Conservation (phyloP, 1,284 basidiomycete species). For the Sanguinoderma infundibulare region DNA sequence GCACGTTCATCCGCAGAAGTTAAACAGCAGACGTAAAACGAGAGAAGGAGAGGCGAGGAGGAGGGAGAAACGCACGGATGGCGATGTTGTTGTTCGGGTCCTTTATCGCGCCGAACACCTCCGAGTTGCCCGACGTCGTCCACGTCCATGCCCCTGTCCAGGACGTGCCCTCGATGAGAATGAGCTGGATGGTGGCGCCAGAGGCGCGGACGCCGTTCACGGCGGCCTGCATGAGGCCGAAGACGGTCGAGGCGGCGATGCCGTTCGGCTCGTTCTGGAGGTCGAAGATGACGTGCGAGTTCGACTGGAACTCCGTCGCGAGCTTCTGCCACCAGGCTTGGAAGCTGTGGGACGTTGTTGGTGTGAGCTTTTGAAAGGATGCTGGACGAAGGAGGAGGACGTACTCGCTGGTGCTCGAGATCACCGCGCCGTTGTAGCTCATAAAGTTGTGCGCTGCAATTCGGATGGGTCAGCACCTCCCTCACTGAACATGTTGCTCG, state of each 20-base stretch:
- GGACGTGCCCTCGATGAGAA: conserved; percentile 51
- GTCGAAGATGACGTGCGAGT: conserved; percentile 61
- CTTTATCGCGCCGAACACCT: conserved; percentile 52
- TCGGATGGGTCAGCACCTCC: not conserved
- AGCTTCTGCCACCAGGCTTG: conserved; percentile 60
- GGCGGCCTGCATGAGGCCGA: conserved; percentile 61
- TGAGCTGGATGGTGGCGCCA: conserved; percentile 58
- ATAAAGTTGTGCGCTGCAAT: conserved; percentile 60
- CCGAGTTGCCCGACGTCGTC: conserved; percentile 57
- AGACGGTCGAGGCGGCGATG: conserved; percentile 52
- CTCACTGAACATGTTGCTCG: not conserved
- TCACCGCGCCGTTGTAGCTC: conserved; percentile 56
- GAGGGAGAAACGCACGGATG: conserved; percentile 43
- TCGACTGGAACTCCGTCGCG: conserved; percentile 54
- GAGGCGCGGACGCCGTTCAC: conserved; percentile 63
- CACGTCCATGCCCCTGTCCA: conserved; percentile 51
- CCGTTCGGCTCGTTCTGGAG: conserved; percentile 67
- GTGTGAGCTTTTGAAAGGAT: too few species aligned
- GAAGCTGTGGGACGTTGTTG: conserved; percentile 54
- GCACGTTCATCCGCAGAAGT: not conserved
- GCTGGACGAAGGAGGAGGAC: too few species aligned
- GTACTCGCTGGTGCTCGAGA: conserved; percentile 53
- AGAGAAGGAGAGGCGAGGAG: not conserved
- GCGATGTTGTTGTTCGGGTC: conserved; percentile 68
- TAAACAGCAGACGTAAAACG: not conserved